Evolutionary conservation across 2,329 filamentous ascomycete genomes (phyloP), one percentile per base, ranked within the genome.

Genomic region (Xylariaceae sp.): DNA sequence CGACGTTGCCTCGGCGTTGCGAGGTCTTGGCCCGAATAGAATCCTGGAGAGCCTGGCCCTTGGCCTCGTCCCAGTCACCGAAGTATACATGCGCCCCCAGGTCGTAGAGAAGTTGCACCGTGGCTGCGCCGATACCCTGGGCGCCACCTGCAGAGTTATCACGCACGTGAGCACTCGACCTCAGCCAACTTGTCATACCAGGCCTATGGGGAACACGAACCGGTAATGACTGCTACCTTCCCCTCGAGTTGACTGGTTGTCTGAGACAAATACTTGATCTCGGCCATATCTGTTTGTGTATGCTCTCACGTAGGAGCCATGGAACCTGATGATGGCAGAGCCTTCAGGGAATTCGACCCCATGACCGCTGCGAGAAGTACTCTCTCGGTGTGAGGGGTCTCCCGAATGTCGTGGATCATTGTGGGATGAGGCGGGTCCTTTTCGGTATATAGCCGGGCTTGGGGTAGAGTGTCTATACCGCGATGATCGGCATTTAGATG

Each of bases 81-180:
- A 38, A 38, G 28, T 31, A 30, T 12, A 38, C 37, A 19, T 38
- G 37, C 6, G 37, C 37, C 7, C 37, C 37, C 28, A 19, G 18
- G 16, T 32, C 24, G 16, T 38, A 30, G 24, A 38, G 28, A 4
- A 31, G 28, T 26, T 38, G 22, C 6, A 38, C 37, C 24, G 37
- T 32, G 16, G 37, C 24, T 15, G 24, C 37, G 3, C 37, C 37
- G 16, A 38, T 38, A 17, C 37, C 37, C 15, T 38, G 37, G n/a
- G 37, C 37, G 12, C 37, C 37, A n/a, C 37, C 37, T 38, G 28
- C n/a, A 38, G 30, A 9, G 33, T 34, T 35, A 19, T 18, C 15
- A 19, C 13, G 16, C 13, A 17, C 13, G 30, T 15, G 19, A 18
- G 11, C 13, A 35, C 9, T 8, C 34, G 17, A 4, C 11, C 28